Conservation (phyloP, 75 land plant species). For the Ceratopteris richardii region DNA sequence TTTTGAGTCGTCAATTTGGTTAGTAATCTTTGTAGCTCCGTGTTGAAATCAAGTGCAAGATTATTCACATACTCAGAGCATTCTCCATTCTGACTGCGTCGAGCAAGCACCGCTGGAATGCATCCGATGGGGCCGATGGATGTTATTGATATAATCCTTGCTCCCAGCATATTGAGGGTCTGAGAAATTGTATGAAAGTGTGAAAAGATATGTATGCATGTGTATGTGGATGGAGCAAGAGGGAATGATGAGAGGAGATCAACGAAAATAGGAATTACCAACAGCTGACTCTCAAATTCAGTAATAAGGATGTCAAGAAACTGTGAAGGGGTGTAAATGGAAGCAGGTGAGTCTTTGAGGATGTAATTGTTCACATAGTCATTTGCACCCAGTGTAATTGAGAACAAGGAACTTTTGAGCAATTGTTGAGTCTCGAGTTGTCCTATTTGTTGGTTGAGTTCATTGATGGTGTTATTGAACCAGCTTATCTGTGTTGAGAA, state of each 20-base stretch:
- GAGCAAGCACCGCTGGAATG: conserved; percentile 68
- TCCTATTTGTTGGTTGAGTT: conserved; percentile 32
- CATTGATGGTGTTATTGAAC: conserved; percentile 54
- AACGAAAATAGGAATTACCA: background rate
- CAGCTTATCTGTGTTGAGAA: conserved; percentile 59
- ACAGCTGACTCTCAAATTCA: conserved; percentile 6
- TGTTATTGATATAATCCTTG: conserved; percentile 46
- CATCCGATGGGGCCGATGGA: conserved; percentile 72
- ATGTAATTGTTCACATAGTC: conserved; percentile 38
- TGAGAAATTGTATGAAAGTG: conserved; percentile 3
- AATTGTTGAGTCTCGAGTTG: conserved; percentile 7
- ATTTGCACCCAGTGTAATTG: conserved; percentile 27
- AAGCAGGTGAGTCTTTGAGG: conserved; percentile 7
- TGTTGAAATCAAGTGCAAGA: conserved; percentile 44
- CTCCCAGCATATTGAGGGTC: conserved; percentile 50
- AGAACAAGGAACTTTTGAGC: conserved; percentile 19
- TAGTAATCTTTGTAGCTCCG: conserved; percentile 36
- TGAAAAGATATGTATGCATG: too few species aligned
- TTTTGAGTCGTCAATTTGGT: conserved; percentile 39
- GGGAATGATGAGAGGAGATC: background rate
- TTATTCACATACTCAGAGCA: conserved; percentile 56
- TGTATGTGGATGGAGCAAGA: background rate
- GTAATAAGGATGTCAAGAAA: conserved; percentile 11
- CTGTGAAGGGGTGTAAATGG: conserved; percentile 7
- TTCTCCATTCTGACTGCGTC: conserved; percentile 23